Percentiles rank a stretch among this genome's conserved stretches.
phyloP scores from a whole-genome alignment of 2,329 filamentous ascomycete species.

The Neofusicoccum sp. region DNA sequence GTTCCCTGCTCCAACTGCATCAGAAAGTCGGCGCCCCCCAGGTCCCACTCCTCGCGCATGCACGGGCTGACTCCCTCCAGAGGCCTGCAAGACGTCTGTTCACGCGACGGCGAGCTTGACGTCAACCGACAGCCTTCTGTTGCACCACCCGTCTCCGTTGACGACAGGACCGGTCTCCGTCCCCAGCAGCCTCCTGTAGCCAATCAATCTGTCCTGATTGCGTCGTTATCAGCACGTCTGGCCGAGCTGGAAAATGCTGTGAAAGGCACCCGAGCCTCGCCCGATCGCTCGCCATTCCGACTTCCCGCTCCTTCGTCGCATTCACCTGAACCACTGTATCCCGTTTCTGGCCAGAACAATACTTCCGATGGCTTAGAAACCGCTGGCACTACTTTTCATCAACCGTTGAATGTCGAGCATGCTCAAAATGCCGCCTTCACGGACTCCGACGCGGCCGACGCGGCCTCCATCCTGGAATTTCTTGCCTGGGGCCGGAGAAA shows the following conservation, averaged over 20 bases:
- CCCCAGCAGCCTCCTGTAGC: neutral
- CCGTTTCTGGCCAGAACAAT: neutral
- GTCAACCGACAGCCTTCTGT: slow-evolving; percentile 22
- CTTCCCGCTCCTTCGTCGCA: neutral
- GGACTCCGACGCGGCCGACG: no score
- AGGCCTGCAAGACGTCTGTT: slow-evolving; percentile 26
- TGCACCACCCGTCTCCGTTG: slow-evolving; percentile 15
- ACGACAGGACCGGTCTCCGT: neutral
- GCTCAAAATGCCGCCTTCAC: no score
- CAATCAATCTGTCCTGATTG: slow-evolving; percentile 20
- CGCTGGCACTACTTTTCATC: no score
- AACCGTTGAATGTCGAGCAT: no score
- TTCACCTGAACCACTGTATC: neutral
- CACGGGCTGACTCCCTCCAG: no score
- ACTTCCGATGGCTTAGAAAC: slow-evolving; percentile 27
- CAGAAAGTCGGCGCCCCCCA: slow-evolving; percentile 30
- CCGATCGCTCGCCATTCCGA: neutral
- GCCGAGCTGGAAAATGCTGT: slow-evolving; percentile 32
- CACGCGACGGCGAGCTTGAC: slow-evolving; percentile 22
- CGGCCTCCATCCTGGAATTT: slow-evolving; percentile 52
- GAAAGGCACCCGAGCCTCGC: neutral
- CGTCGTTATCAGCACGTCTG: slow-evolving; percentile 31
- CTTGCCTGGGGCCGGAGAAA: slow-evolving; percentile 53
- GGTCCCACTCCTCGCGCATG: no score
- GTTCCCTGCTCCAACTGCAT: slow-evolving; percentile 46